phyloP scores from a whole-genome alignment of 768 basidiomycete species.

The Mycena filopes region DNA sequence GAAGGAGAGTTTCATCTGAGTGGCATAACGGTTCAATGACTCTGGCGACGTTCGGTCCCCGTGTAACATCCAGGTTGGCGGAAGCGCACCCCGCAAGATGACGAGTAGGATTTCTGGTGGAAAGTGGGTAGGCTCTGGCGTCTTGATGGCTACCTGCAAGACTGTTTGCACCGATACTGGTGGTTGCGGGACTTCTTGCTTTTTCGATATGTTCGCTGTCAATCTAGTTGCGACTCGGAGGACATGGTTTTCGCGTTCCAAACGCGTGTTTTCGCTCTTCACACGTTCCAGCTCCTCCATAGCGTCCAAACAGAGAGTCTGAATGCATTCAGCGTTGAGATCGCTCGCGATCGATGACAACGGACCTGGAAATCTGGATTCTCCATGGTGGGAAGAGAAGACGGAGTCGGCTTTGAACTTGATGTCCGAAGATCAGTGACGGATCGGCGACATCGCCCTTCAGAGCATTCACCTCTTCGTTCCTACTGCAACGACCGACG shows the following conservation, averaged over 20 bases:
- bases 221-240: neutral
- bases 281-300: neutral
- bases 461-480: too few relatives aligned
- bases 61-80: slow-evolving; percentile 1
- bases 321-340: too few relatives aligned
- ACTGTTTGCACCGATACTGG: neutral
- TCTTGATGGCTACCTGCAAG: too few relatives aligned
- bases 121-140: neutral
- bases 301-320: too few relatives aligned
- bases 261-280: neutral
- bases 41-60: neutral
- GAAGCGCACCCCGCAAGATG: slow-evolving; percentile 2
- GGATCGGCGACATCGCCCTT: too few relatives aligned
- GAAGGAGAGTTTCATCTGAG: slow-evolving; percentile 21
- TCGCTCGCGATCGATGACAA: too few relatives aligned
- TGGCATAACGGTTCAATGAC: neutral
- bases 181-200: neutral
- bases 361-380: too few relatives aligned
- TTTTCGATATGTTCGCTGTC: neutral
- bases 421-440: too few relatives aligned
- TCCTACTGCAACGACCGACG: too few relatives aligned
- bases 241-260: neutral
- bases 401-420: too few relatives aligned
- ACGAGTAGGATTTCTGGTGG: slow-evolving; percentile 8
- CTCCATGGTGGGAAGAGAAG: too few relatives aligned